These are phyloP conservation scores for Fragilaria radians DNA, from an alignment of 108 stramenopile species.

Conservation along the genomic window DNA sequence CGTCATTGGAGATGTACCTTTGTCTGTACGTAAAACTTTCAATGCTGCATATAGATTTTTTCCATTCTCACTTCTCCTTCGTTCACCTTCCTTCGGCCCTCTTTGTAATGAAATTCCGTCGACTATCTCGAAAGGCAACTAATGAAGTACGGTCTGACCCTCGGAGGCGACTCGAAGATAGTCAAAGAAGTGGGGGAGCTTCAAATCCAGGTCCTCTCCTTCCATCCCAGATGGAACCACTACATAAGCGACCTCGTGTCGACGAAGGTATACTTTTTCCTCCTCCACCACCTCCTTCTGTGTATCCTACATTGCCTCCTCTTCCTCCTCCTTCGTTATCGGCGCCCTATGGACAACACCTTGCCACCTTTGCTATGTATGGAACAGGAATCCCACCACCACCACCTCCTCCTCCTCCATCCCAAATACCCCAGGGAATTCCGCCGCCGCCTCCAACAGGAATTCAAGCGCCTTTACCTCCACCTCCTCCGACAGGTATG, in stretches of 20 bases:
- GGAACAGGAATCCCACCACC: background rate
- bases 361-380: conserved; percentile 1
- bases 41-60: background rate
- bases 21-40: conserved; percentile 13
- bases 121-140: no score
- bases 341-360: background rate
- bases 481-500: background rate
- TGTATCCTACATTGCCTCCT: background rate
- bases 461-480: conserved; percentile 14
- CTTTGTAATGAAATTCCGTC: no score
- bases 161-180: background rate
- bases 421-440: background rate
- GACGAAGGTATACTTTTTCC: background rate
- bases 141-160: background rate
- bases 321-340: background rate
- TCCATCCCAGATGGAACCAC: background rate
- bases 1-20: conserved; percentile 37
- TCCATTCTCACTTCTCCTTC: background rate
- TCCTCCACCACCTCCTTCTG: background rate
- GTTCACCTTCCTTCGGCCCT: background rate
- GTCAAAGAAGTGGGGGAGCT: background rate
- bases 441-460: conserved; percentile 3
- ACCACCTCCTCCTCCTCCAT: conserved; percentile 2
- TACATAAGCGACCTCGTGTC: background rate
- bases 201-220: background rate